Percentiles rank a stretch among this genome's conserved stretches.
These are phyloP conservation scores for Picea mariana DNA, from an alignment of 83 land plant species.

Conservation along the genomic window DNA sequence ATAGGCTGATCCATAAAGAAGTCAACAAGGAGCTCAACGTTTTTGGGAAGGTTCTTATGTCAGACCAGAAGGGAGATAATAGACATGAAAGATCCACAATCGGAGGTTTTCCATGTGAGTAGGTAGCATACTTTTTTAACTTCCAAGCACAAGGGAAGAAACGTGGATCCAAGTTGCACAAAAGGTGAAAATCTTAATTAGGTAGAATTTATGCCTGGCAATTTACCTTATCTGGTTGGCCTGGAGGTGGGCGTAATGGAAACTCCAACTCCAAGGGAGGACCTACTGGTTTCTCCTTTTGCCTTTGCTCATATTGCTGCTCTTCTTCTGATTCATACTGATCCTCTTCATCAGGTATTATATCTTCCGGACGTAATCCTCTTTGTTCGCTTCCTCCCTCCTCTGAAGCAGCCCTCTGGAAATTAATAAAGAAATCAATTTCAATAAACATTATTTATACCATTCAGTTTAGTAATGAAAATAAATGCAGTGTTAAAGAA, in stretches of 20 bases:
- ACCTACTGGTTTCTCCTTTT: constrained; percentile 86
- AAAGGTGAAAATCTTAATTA: not conserved
- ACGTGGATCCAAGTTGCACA: not conserved
- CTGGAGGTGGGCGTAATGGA: constrained; percentile 81
- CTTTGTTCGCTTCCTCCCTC: constrained; percentile 69
- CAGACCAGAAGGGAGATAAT: not conserved
- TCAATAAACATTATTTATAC: not conserved
- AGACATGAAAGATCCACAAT: not conserved
- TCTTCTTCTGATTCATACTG: constrained; percentile 88
- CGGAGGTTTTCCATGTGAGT: not conserved
- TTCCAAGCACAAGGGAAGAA: not conserved
- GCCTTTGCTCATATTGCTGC: constrained; percentile 62
- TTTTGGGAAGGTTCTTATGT: no score
- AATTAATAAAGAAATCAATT: constrained; percentile 6
- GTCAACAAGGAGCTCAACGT: no score
- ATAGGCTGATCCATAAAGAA: no score
- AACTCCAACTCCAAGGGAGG: constrained; percentile 82
- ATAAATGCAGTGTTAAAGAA: not conserved
- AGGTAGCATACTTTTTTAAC: not conserved
- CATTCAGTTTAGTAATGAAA: not conserved
- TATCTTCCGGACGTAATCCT: constrained; percentile 65
- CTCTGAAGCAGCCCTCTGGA: constrained; percentile 70
- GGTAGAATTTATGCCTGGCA: not conserved
- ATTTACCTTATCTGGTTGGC: constrained; percentile 68
- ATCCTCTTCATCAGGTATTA: constrained; percentile 76